Percentiles rank a stretch among this genome's conserved stretches.
These are phyloP conservation scores for Microdochium trichocladiopsis DNA, from an alignment of 2,329 filamentous ascomycete genomes.

Conservation along the genomic window DNA sequence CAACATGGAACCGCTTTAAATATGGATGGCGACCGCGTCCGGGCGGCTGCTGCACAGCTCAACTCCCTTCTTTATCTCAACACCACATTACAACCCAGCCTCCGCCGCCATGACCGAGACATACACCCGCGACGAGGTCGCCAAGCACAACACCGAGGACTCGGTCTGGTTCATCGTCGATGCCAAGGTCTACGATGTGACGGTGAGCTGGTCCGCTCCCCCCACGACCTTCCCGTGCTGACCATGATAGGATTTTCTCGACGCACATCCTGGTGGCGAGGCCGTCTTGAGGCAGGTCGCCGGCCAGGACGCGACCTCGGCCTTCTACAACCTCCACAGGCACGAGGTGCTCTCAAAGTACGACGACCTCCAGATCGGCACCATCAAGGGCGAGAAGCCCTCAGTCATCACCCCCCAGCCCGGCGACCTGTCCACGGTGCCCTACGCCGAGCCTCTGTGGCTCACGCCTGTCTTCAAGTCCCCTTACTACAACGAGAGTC, in stretches of 20 bases:
- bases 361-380: conserved; percentile 67
- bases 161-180: conserved; percentile 81
- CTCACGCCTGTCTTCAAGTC: conserved; percentile 68
- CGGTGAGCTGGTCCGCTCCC: no score
- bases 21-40: neutral
- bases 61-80: no score
- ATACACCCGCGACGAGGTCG: conserved; percentile 59
- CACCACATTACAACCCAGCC: no score
- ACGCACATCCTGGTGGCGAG: conserved; percentile 77
- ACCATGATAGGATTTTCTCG: conserved; percentile 77
- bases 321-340: conserved; percentile 88
- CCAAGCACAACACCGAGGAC: conserved; percentile 68
- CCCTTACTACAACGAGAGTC: conserved; percentile 75
- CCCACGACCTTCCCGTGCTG: no score
- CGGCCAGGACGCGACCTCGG: conserved; percentile 71
- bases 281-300: conserved; percentile 75
- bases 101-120: conserved; percentile 23
- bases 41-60: neutral
- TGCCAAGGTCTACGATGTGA: conserved; percentile 79
- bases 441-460: conserved; percentile 84
- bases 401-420: conserved; percentile 62
- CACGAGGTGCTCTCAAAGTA: conserved; percentile 87
- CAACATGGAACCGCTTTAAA: neutral
- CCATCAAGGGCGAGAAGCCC: conserved; percentile 65
- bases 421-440: conserved; percentile 69